Conservation (phyloP, 257 asterid species). For the Gynochthodes officinalis region DNA sequence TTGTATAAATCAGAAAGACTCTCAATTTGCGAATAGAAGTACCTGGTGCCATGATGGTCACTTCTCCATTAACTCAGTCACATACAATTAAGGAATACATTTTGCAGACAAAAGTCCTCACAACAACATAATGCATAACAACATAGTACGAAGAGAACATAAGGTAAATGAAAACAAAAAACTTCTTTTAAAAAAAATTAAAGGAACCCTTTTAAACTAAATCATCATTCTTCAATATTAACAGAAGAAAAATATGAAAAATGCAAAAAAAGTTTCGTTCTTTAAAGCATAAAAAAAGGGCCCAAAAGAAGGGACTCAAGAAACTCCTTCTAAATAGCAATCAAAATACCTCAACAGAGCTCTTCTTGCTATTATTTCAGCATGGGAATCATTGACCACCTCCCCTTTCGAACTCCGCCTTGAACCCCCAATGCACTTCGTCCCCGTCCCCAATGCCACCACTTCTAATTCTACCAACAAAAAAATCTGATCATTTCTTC, state of each 20-base stretch:
- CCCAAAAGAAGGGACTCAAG: background rate
- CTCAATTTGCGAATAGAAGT: constrained; percentile 62
- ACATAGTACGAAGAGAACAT: no score
- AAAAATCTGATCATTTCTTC: background rate
- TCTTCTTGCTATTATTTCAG: constrained; percentile 85
- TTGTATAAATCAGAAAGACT: constrained; percentile 21
- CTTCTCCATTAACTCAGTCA: constrained; percentile 6
- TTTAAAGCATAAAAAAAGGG: background rate
- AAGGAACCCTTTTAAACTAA: background rate
- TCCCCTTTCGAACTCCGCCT: constrained; percentile 69
- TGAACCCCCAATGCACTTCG: constrained; percentile 78
- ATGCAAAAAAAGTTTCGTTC: background rate
- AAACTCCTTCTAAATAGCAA: background rate
- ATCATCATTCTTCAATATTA: background rate
- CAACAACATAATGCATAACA: no score
- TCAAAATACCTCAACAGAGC: constrained; percentile 67
- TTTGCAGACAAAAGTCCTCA: no score
- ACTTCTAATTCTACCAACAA: constrained; percentile 52
- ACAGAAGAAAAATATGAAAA: background rate
- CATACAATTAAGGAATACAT: background rate
- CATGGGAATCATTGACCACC: constrained; percentile 89
- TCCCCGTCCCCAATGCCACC: constrained; percentile 89
- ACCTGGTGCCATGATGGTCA: constrained; percentile 42
- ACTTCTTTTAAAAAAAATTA: background rate
- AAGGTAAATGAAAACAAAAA: background rate